Conservation (phyloP, 106 monocot genomes). For the Phalaenopsis equestris region DNA sequence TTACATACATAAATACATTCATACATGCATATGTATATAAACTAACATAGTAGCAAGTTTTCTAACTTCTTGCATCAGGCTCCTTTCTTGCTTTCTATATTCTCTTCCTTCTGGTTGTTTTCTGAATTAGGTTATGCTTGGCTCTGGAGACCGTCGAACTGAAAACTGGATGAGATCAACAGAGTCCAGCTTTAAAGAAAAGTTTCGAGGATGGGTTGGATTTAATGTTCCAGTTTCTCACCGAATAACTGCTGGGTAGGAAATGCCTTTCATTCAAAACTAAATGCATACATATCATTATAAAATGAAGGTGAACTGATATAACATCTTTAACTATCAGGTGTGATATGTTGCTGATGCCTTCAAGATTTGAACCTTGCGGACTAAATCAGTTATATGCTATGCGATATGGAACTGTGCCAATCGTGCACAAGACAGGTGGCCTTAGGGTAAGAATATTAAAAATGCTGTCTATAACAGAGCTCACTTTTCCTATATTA, state of each 20-base stretch:
- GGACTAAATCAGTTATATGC: constrained; percentile 92
- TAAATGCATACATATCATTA: not conserved
- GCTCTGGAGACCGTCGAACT: constrained; percentile 62
- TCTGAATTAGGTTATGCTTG: constrained; percentile 74
- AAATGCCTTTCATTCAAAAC: not conserved
- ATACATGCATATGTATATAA: too few relatives aligned
- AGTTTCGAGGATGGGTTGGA: constrained; percentile 95
- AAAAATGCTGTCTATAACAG: not conserved
- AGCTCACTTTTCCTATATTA: constrained; percentile 1
- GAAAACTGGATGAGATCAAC: constrained; percentile 86
- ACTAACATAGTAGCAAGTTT: not conserved
- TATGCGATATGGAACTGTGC: constrained; percentile 88
- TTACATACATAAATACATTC: too few relatives aligned
- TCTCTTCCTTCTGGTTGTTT: not conserved
- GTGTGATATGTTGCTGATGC: constrained; percentile 92
- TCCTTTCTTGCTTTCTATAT: not conserved
- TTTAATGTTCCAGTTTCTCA: constrained; percentile 84
- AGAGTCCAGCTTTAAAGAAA: constrained; percentile 58
- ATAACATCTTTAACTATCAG: constrained; percentile 28
- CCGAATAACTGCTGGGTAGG: constrained; percentile 77
- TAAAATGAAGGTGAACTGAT: constrained; percentile 2
- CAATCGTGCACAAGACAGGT: constrained; percentile 77
- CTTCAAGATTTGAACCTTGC: constrained; percentile 95
- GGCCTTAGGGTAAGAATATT: constrained; percentile 62
- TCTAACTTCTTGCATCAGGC: not conserved